A percentile compares a stretch with the other conserved stretches of the same genome.
Evolutionary conservation across 2,329 filamentous ascomycete species (phyloP).

Genomic region (Metarhizium humberi): DNA sequence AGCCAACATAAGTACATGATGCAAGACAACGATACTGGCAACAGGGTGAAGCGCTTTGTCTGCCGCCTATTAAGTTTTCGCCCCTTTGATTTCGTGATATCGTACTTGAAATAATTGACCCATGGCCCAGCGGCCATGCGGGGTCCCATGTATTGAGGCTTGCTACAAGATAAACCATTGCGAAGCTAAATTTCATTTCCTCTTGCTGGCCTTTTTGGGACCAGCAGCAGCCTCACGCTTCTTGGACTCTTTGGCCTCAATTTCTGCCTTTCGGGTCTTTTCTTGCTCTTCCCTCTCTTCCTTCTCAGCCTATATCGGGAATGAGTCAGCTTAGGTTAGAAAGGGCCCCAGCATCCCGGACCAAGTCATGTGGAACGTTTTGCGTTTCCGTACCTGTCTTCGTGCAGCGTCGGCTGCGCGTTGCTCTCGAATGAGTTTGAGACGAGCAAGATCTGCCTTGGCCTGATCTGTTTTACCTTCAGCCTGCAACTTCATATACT

Average conservation of each 20-base stretch:
- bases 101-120: background rate
- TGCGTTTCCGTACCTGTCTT: conserved; percentile 53
- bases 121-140: too few relatives aligned
- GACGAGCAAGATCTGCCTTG: conserved; percentile 74
- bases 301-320: conserved; percentile 39
- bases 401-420: conserved; percentile 74
- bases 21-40: too few relatives aligned
- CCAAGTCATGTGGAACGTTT: background rate
- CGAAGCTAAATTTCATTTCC: conserved; percentile 22
- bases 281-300: conserved; percentile 47
- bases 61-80: too few relatives aligned
- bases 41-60: too few relatives aligned
- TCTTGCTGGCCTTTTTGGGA: conserved; percentile 39
- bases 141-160: background rate
- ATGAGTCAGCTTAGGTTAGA: conserved; percentile 14
- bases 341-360: background rate
- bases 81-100: background rate
- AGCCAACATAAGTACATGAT: too few relatives aligned
- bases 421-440: conserved; percentile 76
- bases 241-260: conserved; percentile 47
- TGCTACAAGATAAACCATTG: background rate
- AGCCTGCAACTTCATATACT: conserved; percentile 84
- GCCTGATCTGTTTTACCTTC: conserved; percentile 97
- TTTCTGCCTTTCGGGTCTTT: conserved; percentile 36
- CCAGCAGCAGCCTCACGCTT: conserved; percentile 43